These are phyloP conservation scores for Penicillium paradoxum DNA, from an alignment of 495 filamentous ascomycete species.

Conservation along the genomic window DNA sequence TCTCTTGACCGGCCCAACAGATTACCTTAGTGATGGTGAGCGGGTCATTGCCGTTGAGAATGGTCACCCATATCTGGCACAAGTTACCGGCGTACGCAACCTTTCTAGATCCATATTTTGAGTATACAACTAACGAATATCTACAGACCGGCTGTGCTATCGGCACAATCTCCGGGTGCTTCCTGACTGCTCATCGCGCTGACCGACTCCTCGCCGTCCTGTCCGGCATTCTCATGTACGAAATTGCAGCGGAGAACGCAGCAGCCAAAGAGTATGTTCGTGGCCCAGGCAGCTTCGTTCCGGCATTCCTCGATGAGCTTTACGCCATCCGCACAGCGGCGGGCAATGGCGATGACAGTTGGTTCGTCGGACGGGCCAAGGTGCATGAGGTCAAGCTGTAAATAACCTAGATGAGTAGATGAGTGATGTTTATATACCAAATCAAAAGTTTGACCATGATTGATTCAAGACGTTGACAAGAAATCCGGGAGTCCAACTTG, in stretches of 20 bases:
- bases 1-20: slow-evolving; percentile 77
- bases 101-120: not conserved
- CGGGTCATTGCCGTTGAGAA: slow-evolving; percentile 64
- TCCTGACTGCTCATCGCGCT: slow-evolving; percentile 53
- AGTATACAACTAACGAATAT: slow-evolving; percentile 2
- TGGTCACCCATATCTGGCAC: slow-evolving; percentile 71
- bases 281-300: slow-evolving; percentile 85
- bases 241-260: slow-evolving; percentile 80
- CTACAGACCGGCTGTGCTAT: slow-evolving; percentile 72
- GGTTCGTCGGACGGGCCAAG: slow-evolving; percentile 52
- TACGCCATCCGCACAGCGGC: slow-evolving; percentile 49
- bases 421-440: slow-evolving; percentile 8
- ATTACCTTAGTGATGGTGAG: slow-evolving; percentile 73
- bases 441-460: not conserved
- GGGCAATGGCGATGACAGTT: slow-evolving; percentile 42
- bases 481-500: not conserved
- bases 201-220: slow-evolving; percentile 66
- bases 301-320: slow-evolving; percentile 75
- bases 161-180: slow-evolving; percentile 73
- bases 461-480: not conserved
- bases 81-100: slow-evolving; percentile 64
- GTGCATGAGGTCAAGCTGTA: slow-evolving; percentile 42
- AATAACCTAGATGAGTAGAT: slow-evolving; percentile 1
- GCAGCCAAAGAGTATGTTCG: slow-evolving; percentile 53
- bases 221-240: slow-evolving; percentile 71